Conservation (phyloP, 768 basidiomycete genomes). For the Suillus alpinus region DNA sequence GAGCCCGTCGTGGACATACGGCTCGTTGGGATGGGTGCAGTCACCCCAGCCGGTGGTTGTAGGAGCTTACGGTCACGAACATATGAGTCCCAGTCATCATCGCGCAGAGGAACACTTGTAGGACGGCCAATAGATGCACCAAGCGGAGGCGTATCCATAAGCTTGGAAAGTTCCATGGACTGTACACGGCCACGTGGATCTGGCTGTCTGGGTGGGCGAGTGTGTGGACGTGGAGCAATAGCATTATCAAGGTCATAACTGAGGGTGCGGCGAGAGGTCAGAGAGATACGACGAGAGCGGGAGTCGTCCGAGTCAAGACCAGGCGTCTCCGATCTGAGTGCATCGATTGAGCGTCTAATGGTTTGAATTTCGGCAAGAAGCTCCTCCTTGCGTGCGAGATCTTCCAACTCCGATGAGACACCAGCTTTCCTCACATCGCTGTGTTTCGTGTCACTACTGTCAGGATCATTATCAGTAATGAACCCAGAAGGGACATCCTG, state of each 20-base stretch:
- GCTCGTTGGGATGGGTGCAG: constrained; percentile 73
- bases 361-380: constrained; percentile 76
- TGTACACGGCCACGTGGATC: constrained; percentile 70
- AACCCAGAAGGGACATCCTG: constrained; percentile 72
- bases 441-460: constrained; percentile 21
- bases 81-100: constrained; percentile 86
- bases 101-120: constrained; percentile 68
- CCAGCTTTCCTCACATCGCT: constrained; percentile 32
- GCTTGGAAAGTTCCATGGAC: constrained; percentile 65
- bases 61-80: constrained; percentile 81
- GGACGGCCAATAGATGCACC: constrained; percentile 64
- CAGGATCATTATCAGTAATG: constrained; percentile 46
- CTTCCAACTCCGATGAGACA: constrained; percentile 43
- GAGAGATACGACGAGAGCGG: constrained; percentile 60
- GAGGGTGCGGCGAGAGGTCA: constrained; percentile 65
- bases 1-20: constrained; percentile 32
- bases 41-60: constrained; percentile 78
- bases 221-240: constrained; percentile 51
- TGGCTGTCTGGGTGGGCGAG: constrained; percentile 65
- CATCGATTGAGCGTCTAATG: constrained; percentile 76
- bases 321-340: constrained; percentile 69
- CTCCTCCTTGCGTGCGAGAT: constrained; percentile 65
- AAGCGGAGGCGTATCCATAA: constrained; percentile 40
- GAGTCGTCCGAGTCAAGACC: constrained; percentile 46
- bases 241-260: constrained; percentile 61